Percentiles rank a stretch among this genome's conserved stretches.
Evolutionary conservation across 2,329 filamentous ascomycete genomes (phyloP).

Genomic region (Colletotrichum shisoi): DNA sequence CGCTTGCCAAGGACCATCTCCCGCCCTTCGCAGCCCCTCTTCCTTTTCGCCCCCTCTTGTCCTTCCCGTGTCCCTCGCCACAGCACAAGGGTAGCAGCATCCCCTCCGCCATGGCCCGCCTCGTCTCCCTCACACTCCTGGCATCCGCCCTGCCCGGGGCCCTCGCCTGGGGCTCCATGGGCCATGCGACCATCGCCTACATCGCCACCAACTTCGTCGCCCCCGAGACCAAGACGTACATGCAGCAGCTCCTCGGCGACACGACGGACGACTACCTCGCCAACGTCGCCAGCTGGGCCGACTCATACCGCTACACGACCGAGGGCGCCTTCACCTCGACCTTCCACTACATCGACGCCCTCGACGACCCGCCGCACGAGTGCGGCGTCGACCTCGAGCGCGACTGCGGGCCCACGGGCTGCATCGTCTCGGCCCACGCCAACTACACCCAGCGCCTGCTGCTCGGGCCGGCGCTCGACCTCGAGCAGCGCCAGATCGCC

Average conservation of each 20-base stretch:
- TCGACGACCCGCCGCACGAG: conserved; percentile 36
- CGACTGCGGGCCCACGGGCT: conserved; percentile 39
- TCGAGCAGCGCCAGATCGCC: conserved; percentile 38
- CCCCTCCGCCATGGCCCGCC: conserved; percentile 41
- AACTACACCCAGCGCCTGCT: conserved; percentile 44
- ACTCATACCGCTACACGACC: conserved; percentile 40
- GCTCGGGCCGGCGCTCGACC: conserved; percentile 55
- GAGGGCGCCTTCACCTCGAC: conserved; percentile 40
- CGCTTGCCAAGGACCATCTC: conserved; percentile 20
- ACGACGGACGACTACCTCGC: conserved; percentile 57
- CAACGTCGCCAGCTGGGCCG: conserved; percentile 51
- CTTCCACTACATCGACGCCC: conserved; percentile 40
- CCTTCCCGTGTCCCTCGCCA: no score
- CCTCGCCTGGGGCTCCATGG: conserved; percentile 54
- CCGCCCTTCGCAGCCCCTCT: not conserved
- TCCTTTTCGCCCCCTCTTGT: not conserved
- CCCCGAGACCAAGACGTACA: conserved; percentile 46
- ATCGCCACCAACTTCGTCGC: conserved; percentile 59
- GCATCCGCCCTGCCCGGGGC: conserved; percentile 39
- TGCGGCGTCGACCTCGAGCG: conserved; percentile 40
- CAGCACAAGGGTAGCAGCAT: conserved; percentile 3
- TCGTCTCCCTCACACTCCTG: conserved; percentile 41
- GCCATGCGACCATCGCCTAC: conserved; percentile 64
- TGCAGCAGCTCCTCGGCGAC: conserved; percentile 50
- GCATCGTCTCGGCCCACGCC: conserved; percentile 39